Conservation (phyloP, 495 filamentous ascomycete genomes). For the Hypoxylon lenormandii region DNA sequence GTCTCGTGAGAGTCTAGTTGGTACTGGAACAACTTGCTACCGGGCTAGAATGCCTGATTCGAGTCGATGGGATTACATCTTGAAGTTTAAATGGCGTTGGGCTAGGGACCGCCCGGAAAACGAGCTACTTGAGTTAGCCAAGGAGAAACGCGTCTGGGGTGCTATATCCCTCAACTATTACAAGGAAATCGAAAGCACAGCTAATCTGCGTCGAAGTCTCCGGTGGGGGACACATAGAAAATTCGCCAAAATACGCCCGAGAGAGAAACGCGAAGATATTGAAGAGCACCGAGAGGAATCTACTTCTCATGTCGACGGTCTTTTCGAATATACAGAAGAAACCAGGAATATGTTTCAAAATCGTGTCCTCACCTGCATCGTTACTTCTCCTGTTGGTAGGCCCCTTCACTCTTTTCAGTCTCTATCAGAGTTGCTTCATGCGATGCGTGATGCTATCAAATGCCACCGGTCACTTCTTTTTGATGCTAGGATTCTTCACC, state of each 20-base stretch:
- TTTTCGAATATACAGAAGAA: constrained; percentile 44
- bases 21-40: constrained; percentile 47
- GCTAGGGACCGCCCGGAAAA: constrained; percentile 45
- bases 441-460: constrained; percentile 48
- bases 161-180: constrained; percentile 47
- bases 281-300: constrained; percentile 36
- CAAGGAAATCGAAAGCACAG: constrained; percentile 46
- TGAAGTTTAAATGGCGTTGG: constrained; percentile 52
- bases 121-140: constrained; percentile 44
- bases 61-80: constrained; percentile 34
- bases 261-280: constrained; percentile 23
- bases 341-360: constrained; percentile 42
- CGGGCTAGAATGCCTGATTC: constrained; percentile 41
- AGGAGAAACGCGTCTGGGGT: constrained; percentile 43
- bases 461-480: constrained; percentile 46
- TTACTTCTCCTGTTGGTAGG: constrained; percentile 49
- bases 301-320: constrained; percentile 30
- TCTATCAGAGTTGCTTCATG: constrained; percentile 44
- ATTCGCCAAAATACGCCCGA: constrained; percentile 21
- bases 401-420: constrained; percentile 47
- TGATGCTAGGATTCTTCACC: constrained; percentile 47
- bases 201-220: constrained; percentile 46
- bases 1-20: constrained; percentile 40
- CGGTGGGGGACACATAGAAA: constrained; percentile 45
- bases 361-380: constrained; percentile 46